A percentile compares a stretch with the other conserved stretches of the same genome.
These are phyloP conservation scores for Didymella segeticola DNA, from an alignment of 2,329 filamentous ascomycete genomes.

Conservation along the genomic window DNA sequence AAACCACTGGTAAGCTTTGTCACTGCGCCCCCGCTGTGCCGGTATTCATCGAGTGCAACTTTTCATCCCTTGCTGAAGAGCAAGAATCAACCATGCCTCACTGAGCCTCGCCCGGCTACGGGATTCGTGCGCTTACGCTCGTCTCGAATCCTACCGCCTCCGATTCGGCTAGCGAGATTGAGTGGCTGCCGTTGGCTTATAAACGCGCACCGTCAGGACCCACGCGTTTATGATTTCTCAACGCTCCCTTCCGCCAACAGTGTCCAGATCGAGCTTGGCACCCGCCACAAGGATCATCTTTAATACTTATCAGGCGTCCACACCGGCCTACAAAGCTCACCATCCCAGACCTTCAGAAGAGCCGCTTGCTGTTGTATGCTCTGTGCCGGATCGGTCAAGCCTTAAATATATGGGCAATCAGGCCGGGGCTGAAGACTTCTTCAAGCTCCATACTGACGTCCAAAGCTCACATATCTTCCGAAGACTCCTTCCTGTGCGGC, in stretches of 20 bases:
- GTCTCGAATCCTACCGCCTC: constrained; percentile 25
- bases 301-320: not conserved
- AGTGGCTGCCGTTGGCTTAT: constrained; percentile 17
- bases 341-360: not conserved
- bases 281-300: not conserved
- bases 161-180: constrained; percentile 25
- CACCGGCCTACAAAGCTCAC: too few species aligned
- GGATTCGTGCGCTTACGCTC: constrained; percentile 21
- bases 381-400: not conserved
- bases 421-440: not conserved
- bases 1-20: constrained; percentile 25
- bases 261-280: constrained; percentile 2
- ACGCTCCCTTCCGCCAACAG: constrained; percentile 4
- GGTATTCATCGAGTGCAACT: constrained; percentile 17
- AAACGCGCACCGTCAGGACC: constrained; percentile 25
- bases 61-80: constrained; percentile 14
- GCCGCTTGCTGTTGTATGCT: not conserved
- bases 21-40: constrained; percentile 22
- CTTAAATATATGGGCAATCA: not conserved
- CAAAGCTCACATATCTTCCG: not conserved
- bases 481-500: not conserved
- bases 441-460: not conserved
- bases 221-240: constrained; percentile 26
- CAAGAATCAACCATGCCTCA: constrained; percentile 13
- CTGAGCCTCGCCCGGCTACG: constrained; percentile 18